Evolutionary conservation across 1,284 basidiomycete species (phyloP).

Genomic region (Ganoderma resinaceum): DNA sequence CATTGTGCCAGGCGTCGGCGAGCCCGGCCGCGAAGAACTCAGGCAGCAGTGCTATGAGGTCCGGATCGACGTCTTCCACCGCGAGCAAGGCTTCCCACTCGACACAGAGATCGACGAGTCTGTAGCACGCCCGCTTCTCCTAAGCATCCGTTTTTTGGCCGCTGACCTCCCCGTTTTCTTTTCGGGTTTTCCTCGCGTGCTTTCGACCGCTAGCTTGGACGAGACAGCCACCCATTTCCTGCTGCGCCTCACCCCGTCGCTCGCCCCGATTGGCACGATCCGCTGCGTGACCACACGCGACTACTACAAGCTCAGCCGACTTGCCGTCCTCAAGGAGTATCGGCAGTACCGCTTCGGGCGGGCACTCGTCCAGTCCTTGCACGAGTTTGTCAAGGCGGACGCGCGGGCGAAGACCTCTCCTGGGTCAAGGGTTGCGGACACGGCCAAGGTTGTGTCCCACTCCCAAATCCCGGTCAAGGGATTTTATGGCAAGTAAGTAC

Average conservation of each 20-base stretch:
- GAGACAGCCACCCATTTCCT: constrained; percentile 71
- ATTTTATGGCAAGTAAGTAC: constrained; percentile 77
- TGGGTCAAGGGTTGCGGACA: constrained; percentile 36
- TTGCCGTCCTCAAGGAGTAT: constrained; percentile 72
- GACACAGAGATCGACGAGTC: constrained; percentile 78
- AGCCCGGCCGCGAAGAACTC: constrained; percentile 43
- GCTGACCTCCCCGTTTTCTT: constrained; percentile 10
- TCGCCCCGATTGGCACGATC: constrained; percentile 73
- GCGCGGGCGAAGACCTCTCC: constrained; percentile 38
- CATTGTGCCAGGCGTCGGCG: constrained; percentile 47
- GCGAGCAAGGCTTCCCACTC: constrained; percentile 74
- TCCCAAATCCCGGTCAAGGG: constrained; percentile 73
- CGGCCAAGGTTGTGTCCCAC: constrained; percentile 58
- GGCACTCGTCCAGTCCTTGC: constrained; percentile 65
- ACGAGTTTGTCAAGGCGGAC: constrained; percentile 59
- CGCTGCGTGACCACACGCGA: constrained; percentile 45
- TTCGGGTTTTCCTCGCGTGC: background rate
- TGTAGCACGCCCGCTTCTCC: constrained; percentile 37
- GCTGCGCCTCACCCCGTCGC: constrained; percentile 65
- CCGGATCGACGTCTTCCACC: constrained; percentile 71
- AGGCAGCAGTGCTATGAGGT: constrained; percentile 67
- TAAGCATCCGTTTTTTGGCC: constrained; percentile 1
- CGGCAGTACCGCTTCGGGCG: constrained; percentile 69
- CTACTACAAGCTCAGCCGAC: constrained; percentile 74
- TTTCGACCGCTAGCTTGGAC: constrained; percentile 55